These are phyloP conservation scores for Colletotrichum ledebouriae DNA, from an alignment of 2,329 filamentous ascomycete genomes.

Conservation along the genomic window DNA sequence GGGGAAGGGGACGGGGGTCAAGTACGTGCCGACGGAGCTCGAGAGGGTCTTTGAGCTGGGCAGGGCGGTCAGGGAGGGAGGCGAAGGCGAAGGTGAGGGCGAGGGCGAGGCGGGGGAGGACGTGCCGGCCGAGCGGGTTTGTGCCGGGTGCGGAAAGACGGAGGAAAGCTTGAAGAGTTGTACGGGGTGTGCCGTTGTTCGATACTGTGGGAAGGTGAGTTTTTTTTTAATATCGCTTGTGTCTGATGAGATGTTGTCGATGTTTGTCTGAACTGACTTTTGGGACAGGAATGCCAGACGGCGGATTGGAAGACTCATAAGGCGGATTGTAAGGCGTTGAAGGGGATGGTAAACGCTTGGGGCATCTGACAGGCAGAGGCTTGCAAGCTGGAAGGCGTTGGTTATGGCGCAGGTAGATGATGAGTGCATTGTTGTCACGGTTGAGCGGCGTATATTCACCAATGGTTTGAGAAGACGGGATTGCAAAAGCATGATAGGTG, in stretches of 20 bases:
- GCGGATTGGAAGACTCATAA: slow-evolving; percentile 61
- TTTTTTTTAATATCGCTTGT: neutral
- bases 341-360: slow-evolving; percentile 55
- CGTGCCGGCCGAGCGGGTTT: slow-evolving; percentile 35
- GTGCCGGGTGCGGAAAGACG: slow-evolving; percentile 49
- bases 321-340: slow-evolving; percentile 59
- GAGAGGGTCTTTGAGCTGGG: slow-evolving; percentile 49
- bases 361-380: slow-evolving; percentile 25
- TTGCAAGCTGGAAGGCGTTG: neutral
- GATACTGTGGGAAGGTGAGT: slow-evolving; percentile 62
- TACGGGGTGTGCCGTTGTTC: slow-evolving; percentile 58
- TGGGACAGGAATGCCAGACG: slow-evolving; percentile 56
- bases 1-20: slow-evolving; percentile 51
- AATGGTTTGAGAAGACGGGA: too few relatives aligned
- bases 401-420: too few relatives aligned
- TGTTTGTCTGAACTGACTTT: neutral
- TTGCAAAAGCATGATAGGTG: too few relatives aligned
- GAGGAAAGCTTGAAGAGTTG: slow-evolving; percentile 54
- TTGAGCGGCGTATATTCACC: too few relatives aligned
- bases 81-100: slow-evolving; percentile 21
- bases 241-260: neutral
- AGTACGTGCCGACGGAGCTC: slow-evolving; percentile 51
- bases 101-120: neutral
- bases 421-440: too few relatives aligned
- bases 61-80: slow-evolving; percentile 43